A percentile compares a stretch with the other conserved stretches of the same genome.
Evolutionary conservation across 345 rosid genomes (phyloP).

Genomic region (Psidium guajava): DNA sequence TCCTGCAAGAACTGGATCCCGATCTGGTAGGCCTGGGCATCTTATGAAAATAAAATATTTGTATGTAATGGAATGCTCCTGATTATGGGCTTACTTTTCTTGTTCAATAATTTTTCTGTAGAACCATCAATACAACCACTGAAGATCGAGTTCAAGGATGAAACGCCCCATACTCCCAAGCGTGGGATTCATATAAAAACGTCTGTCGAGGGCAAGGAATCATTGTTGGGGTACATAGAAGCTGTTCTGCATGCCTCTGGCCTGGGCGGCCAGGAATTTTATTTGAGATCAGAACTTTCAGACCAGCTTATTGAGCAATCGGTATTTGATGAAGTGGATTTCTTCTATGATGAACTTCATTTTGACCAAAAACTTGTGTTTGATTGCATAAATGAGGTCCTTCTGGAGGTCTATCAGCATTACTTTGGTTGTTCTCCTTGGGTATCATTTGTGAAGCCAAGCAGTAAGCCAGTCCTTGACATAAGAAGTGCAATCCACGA

Average conservation of each 20-base stretch:
- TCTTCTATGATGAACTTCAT: constrained; percentile 48
- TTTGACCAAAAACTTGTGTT: constrained; percentile 44
- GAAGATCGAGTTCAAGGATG: constrained; percentile 57
- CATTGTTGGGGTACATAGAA: constrained; percentile 33
- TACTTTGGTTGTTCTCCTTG: constrained; percentile 51
- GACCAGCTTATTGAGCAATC: constrained; percentile 70
- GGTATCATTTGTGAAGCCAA: constrained; percentile 38
- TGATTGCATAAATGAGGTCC: constrained; percentile 79
- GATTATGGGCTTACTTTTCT: neutral
- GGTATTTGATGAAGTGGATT: constrained; percentile 36
- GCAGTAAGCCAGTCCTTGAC: constrained; percentile 29
- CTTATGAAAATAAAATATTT: neutral
- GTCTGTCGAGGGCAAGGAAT: constrained; percentile 35
- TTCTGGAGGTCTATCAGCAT: constrained; percentile 42
- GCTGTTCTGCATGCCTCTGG: constrained; percentile 50
- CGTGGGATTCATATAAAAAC: constrained; percentile 20
- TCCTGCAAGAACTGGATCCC: constrained; percentile 46
- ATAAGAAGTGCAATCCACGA: constrained; percentile 30
- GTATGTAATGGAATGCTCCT: neutral
- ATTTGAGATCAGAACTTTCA: constrained; percentile 44
- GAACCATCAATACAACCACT: constrained; percentile 49
- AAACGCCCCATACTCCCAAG: constrained; percentile 16
- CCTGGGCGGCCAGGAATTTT: constrained; percentile 59
- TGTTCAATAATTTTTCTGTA: constrained; percentile 16
- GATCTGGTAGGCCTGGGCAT: constrained; percentile 38